A percentile compares a stretch with the other conserved stretches of the same genome.
These are phyloP conservation scores for Candida tibetensis DNA, from an alignment of 805 yeast genomes.

Conservation along the genomic window DNA sequence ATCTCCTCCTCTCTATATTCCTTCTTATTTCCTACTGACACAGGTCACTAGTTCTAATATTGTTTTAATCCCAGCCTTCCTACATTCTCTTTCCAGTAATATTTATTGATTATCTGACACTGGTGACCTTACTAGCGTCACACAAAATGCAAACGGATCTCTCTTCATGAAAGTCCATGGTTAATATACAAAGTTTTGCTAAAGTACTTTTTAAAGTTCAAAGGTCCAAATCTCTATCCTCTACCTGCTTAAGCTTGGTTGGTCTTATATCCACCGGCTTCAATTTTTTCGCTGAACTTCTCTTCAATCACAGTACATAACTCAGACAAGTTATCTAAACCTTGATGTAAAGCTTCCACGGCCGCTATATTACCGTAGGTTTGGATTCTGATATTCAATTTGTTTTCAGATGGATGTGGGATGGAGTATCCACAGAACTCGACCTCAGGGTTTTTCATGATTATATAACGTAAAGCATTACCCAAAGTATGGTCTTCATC, in stretches of 20 bases:
- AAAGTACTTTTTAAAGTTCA: neutral
- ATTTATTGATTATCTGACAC: neutral
- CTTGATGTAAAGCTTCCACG: constrained; percentile 88
- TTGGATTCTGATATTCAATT: constrained; percentile 87
- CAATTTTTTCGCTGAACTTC: constrained; percentile 66
- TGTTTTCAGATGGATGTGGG: constrained; percentile 95
- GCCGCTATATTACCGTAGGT: constrained; percentile 87
- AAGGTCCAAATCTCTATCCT: neutral
- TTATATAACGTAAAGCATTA: constrained; percentile 86
- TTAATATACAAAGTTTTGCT: neutral
- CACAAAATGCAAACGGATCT: neutral
- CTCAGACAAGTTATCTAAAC: constrained; percentile 78
- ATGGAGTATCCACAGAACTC: constrained; percentile 98
- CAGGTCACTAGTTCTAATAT: too few species aligned
- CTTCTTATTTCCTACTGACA: too few species aligned
- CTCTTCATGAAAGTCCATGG: neutral
- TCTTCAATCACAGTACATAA: constrained; percentile 82
- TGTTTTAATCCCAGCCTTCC: too few species aligned
- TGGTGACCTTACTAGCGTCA: neutral
- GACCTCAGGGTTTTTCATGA: constrained; percentile 96
- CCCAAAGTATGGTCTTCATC: constrained; percentile 98
- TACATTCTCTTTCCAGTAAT: too few species aligned
- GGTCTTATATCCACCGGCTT: constrained; percentile 50
- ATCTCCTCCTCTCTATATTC: neutral
- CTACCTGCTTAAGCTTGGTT: constrained; percentile 42